Percentiles rank a stretch among this genome's conserved stretches.
These are phyloP conservation scores for Boletus fagicola DNA, from an alignment of 768 basidiomycete genomes.

Conservation along the genomic window DNA sequence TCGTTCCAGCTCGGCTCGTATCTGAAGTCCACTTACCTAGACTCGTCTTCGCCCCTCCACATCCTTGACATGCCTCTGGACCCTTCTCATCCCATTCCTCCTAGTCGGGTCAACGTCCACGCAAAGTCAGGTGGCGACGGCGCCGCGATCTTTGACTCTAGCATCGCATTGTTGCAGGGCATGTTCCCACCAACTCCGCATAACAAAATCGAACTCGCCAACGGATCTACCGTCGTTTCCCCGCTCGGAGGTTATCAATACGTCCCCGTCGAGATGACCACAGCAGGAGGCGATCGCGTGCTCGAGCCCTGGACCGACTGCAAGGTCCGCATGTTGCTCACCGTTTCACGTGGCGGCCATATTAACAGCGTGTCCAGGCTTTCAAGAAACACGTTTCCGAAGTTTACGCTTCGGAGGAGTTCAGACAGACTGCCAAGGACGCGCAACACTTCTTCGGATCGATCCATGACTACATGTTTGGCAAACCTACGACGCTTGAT, in stretches of 20 bases:
- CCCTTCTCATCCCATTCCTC: constrained; percentile 54
- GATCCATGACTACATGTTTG: constrained; percentile 68
- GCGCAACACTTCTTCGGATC: constrained; percentile 63
- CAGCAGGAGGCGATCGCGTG: constrained; percentile 59
- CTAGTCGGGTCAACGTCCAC: constrained; percentile 66
- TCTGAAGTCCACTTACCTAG: constrained; percentile 66
- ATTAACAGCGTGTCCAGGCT: constrained; percentile 36
- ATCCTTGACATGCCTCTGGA: constrained; percentile 68
- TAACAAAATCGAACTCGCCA: constrained; percentile 72
- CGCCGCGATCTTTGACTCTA: constrained; percentile 77
- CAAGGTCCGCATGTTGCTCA: constrained; percentile 38
- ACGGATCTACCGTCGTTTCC: constrained; percentile 66
- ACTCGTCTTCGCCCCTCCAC: constrained; percentile 61
- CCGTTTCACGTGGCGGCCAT: constrained; percentile 39
- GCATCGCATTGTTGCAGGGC: constrained; percentile 79
- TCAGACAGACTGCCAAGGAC: constrained; percentile 55
- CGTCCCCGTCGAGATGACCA: constrained; percentile 64
- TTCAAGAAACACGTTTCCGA: constrained; percentile 65
- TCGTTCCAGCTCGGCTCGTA: constrained; percentile 61
- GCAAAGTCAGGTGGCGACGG: constrained; percentile 84
- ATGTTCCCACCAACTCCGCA: constrained; percentile 73
- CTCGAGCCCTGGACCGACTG: constrained; percentile 76
- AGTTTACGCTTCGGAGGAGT: constrained; percentile 61
- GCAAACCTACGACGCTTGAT: constrained; percentile 57
- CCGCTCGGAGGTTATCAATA: constrained; percentile 89